A percentile compares a stretch with the other conserved stretches of the same genome.
Conservation (phyloP, 371 early-diverging fungal genomes). For the Syncephalastrum monosporum region DNA sequence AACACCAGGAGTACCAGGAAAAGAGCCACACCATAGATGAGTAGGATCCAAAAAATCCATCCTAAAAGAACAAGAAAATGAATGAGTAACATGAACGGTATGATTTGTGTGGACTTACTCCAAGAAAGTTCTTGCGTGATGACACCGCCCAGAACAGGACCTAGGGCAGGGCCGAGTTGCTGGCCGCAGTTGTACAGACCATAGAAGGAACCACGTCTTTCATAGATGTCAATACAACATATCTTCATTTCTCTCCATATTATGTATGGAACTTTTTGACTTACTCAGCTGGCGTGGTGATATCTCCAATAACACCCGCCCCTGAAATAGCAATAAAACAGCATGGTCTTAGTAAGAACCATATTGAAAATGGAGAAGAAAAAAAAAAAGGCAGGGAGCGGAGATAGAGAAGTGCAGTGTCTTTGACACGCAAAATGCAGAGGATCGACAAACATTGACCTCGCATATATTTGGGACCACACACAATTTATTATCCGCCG, state of each 20-base stretch:
- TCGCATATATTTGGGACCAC: too few species aligned
- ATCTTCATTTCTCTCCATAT: too few species aligned
- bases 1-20: conserved; percentile 46
- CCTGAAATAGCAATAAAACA: conserved; percentile 6
- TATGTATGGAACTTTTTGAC: neutral
- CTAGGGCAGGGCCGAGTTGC: conserved; percentile 38
- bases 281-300: conserved; percentile 53
- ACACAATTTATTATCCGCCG: too few species aligned
- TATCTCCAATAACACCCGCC: conserved; percentile 44
- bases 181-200: conserved; percentile 50
- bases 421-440: too few species aligned
- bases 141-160: conserved; percentile 45
- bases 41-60: conserved; percentile 55
- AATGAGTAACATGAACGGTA: neutral
- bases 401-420: neutral
- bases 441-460: too few species aligned
- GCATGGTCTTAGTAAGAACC: too few species aligned
- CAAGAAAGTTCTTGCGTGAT: conserved; percentile 14
- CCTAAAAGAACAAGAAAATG: conserved; percentile 11
- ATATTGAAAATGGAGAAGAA: neutral
- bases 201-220: conserved; percentile 49
- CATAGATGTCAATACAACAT: neutral
- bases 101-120: conserved; percentile 2
- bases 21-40: conserved; percentile 48
- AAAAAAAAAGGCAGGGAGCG: neutral